Conservation (phyloP, 1,284 basidiomycete genomes). For the Fomitopsis pinicola region DNA sequence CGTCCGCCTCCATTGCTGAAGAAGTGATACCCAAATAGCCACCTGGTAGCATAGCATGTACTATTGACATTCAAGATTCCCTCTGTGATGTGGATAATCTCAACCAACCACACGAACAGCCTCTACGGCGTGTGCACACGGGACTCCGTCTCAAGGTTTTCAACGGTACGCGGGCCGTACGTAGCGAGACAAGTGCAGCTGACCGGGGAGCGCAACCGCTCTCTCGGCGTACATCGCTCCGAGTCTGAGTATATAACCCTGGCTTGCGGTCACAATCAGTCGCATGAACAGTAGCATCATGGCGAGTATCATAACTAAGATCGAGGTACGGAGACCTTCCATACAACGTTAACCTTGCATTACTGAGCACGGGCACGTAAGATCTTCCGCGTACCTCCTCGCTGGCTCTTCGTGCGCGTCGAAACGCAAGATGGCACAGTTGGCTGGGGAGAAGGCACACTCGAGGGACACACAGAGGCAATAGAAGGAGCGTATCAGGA, state of each 20-base stretch:
- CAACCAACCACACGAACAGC: too few species aligned
- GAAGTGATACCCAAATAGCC: too few species aligned
- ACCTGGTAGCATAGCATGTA: too few species aligned
- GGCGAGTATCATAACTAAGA: slow-evolving; percentile 18
- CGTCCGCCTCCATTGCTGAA: too few species aligned
- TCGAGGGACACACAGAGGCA: slow-evolving; percentile 74
- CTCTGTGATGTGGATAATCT: too few species aligned
- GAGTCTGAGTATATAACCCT: not conserved
- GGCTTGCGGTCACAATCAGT: not conserved
- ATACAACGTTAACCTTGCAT: not conserved
- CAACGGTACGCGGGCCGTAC: not conserved
- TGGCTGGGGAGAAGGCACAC: slow-evolving; percentile 68
- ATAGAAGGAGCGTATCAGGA: slow-evolving; percentile 70
- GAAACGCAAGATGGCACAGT: slow-evolving; percentile 65
- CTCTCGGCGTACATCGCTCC: not conserved
- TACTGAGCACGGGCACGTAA: slow-evolving; percentile 15
- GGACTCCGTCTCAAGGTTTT: not conserved
- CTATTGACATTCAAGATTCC: too few species aligned
- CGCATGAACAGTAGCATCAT: not conserved
- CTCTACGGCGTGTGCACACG: not conserved
- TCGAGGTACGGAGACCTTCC: slow-evolving; percentile 12
- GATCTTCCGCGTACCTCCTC: slow-evolving; percentile 67
- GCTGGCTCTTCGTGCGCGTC: slow-evolving; percentile 76
- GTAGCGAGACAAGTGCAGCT: not conserved
- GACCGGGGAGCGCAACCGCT: not conserved